Conservation (phyloP, 371 early-diverging fungal genomes). For the Zopfochytrium polystomum region DNA sequence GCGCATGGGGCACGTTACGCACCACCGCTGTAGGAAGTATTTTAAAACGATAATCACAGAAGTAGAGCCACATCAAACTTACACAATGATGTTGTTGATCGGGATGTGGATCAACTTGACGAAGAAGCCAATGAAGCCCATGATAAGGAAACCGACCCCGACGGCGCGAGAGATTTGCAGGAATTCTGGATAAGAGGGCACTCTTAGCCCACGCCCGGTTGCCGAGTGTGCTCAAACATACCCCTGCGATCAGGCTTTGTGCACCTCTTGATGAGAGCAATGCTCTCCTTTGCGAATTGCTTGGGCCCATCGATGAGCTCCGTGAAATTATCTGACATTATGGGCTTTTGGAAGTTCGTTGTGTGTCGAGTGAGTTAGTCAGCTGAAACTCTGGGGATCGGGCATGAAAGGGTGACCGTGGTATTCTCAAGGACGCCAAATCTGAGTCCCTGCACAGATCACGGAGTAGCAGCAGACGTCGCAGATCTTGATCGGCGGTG, state of each 20-base stretch:
- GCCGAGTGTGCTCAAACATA: slow-evolving; percentile 38
- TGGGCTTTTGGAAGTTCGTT: no score
- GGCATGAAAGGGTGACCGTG: no score
- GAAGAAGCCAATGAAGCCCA: slow-evolving; percentile 97
- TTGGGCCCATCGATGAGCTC: slow-evolving; percentile 78
- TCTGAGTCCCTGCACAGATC: no score
- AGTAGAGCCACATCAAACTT: slow-evolving; percentile 13
- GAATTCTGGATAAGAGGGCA: slow-evolving; percentile 71
- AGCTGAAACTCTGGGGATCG: no score
- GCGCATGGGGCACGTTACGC: not conserved
- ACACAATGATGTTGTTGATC: slow-evolving; percentile 98
- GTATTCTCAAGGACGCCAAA: no score
- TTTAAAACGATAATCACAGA: not conserved
- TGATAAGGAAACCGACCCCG: slow-evolving; percentile 93
- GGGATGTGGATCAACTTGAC: slow-evolving; percentile 99
- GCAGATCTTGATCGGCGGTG: no score
- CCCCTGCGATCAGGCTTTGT: slow-evolving; percentile 95
- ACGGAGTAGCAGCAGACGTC: no score
- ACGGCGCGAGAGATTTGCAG: slow-evolving; percentile 70
- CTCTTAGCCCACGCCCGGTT: no score
- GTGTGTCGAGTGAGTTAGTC: no score
- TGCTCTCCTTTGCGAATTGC: slow-evolving; percentile 86
- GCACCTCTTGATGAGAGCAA: slow-evolving; percentile 88
- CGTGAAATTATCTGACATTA: slow-evolving; percentile 31
- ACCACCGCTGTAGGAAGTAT: not conserved